Conservation (phyloP, 495 filamentous ascomycete genomes). For the Penicillium goetzii region DNA sequence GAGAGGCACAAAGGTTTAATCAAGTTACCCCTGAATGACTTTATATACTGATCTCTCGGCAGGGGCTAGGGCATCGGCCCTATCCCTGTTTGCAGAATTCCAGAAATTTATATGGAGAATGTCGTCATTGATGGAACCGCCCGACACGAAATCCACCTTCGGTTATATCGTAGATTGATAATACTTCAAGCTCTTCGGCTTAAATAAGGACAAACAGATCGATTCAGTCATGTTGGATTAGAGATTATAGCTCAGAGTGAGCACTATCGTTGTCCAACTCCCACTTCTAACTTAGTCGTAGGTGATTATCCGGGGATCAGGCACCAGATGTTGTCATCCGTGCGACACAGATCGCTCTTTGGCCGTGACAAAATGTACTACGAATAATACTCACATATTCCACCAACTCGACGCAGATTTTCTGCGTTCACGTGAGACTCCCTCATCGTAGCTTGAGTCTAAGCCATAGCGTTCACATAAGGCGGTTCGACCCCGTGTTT, state of each 20-base stretch:
- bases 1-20: background rate
- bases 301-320: background rate
- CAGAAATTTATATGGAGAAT: slow-evolving; percentile 21
- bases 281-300: too few species aligned
- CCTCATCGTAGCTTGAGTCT: background rate
- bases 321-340: background rate
- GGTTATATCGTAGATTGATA: background rate
- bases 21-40: background rate
- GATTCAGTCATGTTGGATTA: background rate
- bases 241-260: too few species aligned
- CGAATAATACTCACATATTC: background rate
- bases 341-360: background rate
- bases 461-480: too few species aligned
- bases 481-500: too few species aligned
- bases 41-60: slow-evolving; percentile 19
- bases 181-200: background rate
- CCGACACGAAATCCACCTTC: slow-evolving; percentile 10
- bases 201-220: background rate
- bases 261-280: too few species aligned
- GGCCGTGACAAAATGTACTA: background rate
- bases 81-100: slow-evolving; percentile 11
- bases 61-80: slow-evolving; percentile 21
- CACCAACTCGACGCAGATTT: background rate
- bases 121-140: slow-evolving; percentile 21
- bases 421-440: background rate